Base-by-base conservation (phyloP, 75 land plant genomes). In the Isoetes taiwanensis region DNA sequence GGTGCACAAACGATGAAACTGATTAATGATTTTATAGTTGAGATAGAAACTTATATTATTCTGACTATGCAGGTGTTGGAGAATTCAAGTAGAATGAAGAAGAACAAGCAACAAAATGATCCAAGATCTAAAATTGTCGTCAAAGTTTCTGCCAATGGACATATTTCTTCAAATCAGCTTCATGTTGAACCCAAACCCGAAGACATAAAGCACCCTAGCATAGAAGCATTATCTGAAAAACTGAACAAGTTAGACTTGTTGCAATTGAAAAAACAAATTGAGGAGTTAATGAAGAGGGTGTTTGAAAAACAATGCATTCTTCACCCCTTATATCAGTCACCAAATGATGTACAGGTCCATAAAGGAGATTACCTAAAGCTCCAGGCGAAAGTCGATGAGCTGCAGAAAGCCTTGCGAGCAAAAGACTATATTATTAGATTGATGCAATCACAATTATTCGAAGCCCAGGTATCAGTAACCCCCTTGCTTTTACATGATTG, bases 91-190 rank as follows among this genome's bases (percentile, higher is more conserved):
- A 46, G 23, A 6, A 19, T 23, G n/a, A 46, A 46, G 50, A 46
- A 46, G 50, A 46, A 46, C 50, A 46, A 46, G 50, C 50, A 46
- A 16, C 50, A 46, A 23, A 5, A 6, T 8, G 50, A 46, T 8
- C 4, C 19, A 6, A 46, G 23, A 46, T 19, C 16, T 4, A 23
- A 46, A 16, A 46, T 14, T 46, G 8, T 46, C 19, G 50, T 6
- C 50, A 8, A 16, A 19, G 4, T 46, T 19, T 19, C 21, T 19
- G 12, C 21, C 9, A 37, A 9, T 9, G 50, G 50, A 16, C 21
- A 46, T 19, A 5, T 19, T 46, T 4, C 50, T 46, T 4, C 50
- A 23, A n/a, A n/a, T n/a, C n/a, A n/a, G n/a, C n/a, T n/a, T 46
- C 50, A 23, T 6, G 50, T 46, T 8, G 50, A 46, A 6, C 50